phyloP scores from a whole-genome alignment of 768 basidiomycete genomes.

The Russula brevipes region DNA sequence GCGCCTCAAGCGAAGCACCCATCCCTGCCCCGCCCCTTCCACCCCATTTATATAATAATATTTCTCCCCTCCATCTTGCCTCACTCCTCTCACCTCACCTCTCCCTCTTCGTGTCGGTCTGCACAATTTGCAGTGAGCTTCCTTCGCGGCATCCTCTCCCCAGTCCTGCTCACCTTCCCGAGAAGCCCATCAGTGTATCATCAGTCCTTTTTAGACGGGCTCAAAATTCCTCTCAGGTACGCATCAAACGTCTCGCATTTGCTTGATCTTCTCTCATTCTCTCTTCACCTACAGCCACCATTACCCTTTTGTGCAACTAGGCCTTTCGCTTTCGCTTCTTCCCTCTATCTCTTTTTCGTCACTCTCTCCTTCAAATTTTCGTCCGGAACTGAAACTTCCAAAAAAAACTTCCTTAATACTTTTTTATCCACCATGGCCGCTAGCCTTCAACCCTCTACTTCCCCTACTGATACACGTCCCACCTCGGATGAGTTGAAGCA shows the following conservation, averaged over 20 bases:
- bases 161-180: constrained; percentile 2
- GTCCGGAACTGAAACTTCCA: constrained; percentile 36
- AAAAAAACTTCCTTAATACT: constrained; percentile 40
- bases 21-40: constrained; percentile 5
- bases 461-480: constrained; percentile 66
- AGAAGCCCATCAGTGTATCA: constrained; percentile 65
- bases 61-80: constrained; percentile 4
- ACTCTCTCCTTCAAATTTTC: constrained; percentile 43
- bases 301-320: constrained; percentile 62
- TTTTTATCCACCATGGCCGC: constrained; percentile 59
- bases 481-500: constrained; percentile 70
- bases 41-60: constrained; percentile 24
- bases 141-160: constrained; percentile 8
- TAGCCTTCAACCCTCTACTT: constrained; percentile 63
- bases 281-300: constrained; percentile 36
- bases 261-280: constrained; percentile 27
- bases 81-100: constrained; percentile 17
- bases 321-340: constrained; percentile 39
- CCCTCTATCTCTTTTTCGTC: constrained; percentile 41
- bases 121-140: constrained; percentile 19
- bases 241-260: constrained; percentile 25
- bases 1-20: constrained; percentile 20
- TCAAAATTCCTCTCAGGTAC: constrained; percentile 67
- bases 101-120: constrained; percentile 14
- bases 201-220: constrained; percentile 73